Percentiles rank a stretch among this genome's conserved stretches.
Conservation (phyloP, 306 rosid species). For the Vicia faba region DNA sequence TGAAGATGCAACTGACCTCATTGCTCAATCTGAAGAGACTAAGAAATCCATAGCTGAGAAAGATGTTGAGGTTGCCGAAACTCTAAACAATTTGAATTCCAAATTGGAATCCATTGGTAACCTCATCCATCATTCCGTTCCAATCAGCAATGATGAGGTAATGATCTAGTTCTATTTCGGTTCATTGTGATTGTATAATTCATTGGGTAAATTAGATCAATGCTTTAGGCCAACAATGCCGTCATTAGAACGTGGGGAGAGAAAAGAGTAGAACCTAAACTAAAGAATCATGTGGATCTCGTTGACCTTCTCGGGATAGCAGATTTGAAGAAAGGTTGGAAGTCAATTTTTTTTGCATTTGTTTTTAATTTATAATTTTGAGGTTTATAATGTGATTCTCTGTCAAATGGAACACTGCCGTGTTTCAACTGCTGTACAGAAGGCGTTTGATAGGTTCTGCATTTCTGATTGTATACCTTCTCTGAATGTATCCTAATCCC, state of each 20-base stretch:
- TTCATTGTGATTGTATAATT: neutral
- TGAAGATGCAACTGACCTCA: constrained; percentile 58
- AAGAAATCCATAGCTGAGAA: constrained; percentile 37
- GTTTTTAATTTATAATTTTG: no score
- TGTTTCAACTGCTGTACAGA: neutral
- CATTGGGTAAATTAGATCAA: neutral
- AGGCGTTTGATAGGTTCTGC: neutral
- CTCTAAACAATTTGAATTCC: constrained; percentile 49
- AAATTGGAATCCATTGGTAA: constrained; percentile 77
- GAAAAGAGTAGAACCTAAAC: constrained; percentile 69
- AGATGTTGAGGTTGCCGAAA: constrained; percentile 70
- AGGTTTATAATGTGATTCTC: no score
- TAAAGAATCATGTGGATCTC: constrained; percentile 78
- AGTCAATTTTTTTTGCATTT: no score
- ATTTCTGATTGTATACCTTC: constrained; percentile 12
- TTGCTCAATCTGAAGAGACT: constrained; percentile 63
- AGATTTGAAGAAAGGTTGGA: constrained; percentile 69
- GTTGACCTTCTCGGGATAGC: constrained; percentile 86
- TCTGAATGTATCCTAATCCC: constrained; percentile 14
- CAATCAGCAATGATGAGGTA: constrained; percentile 81
- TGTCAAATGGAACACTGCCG: neutral
- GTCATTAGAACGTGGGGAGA: constrained; percentile 87
- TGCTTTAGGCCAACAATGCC: constrained; percentile 43
- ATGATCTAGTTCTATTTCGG: neutral
- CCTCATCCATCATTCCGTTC: constrained; percentile 88